Evolutionary conservation across 306 rosid genomes (phyloP), one percentile per base, ranked within the genome.

Genomic region (Vigna mungo): DNA sequence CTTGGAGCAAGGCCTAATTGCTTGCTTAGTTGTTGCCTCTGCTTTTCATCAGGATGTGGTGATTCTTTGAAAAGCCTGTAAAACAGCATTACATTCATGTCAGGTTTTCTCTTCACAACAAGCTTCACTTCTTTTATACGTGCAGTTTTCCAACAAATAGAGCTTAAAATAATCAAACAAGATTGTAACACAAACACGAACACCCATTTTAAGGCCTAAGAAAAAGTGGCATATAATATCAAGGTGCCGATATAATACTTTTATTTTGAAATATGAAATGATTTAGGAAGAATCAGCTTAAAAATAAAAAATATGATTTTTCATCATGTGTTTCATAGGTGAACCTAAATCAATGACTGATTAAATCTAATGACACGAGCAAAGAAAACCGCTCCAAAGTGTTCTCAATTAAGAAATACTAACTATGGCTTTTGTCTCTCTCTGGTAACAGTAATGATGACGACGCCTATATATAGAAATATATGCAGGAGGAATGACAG

Each of bases 11-110:
- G 97, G 66, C 99, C 99, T 79, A 96, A 49, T 80, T 87, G 90
- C 85, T 93, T 96, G 89, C 98, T 93, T 1, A 96, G 90, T 37
- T 92, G 98, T 68, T 93, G 99, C 74, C 99, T 92, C 74, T 96
- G 99, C 80, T 92, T 96, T 88, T 96, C 98, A 86, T 96, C 97
- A 56, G 98, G 98, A 80, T 96, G 98, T 10, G 99, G 98, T 58
- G 99, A 96, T 46, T 96, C 99, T 78, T 92, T 96, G 83, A 96
- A 96, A 55, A 92, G 87, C 86, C 99, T 96, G 84, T 47, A 4
- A 30, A 30, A 30, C 5, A 85, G 54, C 21, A 27, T 47, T 20
- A 16, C 37, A 25, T 34, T 72, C 63, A 36, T 81, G 36, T 72
- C n/a, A 81, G 43, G 34, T 55, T 79, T 67, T 62, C 37, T 30